Conservation (phyloP, 768 basidiomycete species). For the Boletus sensibilis region DNA sequence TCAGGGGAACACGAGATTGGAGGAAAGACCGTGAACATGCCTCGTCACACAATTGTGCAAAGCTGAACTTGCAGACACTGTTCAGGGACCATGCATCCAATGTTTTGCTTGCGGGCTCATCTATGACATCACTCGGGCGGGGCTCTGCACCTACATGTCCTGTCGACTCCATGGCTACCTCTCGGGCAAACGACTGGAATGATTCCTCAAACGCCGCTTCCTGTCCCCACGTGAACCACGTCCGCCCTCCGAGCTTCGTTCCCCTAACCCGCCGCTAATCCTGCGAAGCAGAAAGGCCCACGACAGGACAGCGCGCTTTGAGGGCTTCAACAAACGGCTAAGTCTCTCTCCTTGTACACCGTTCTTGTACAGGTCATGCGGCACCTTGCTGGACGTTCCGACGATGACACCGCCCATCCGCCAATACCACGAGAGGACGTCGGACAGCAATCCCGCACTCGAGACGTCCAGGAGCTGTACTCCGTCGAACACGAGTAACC, state of each 20-base stretch:
- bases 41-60: slow-evolving; percentile 40
- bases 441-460: slow-evolving; percentile 48
- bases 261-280: slow-evolving; percentile 42
- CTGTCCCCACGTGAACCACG: neutral
- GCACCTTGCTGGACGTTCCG: slow-evolving; percentile 49
- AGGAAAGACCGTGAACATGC: slow-evolving; percentile 2
- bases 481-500: slow-evolving; percentile 54
- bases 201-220: neutral
- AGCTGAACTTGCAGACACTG: neutral
- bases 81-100: neutral
- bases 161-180: neutral
- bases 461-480: slow-evolving; percentile 57
- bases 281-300: slow-evolving; percentile 15
- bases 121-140: no score
- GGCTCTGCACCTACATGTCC: neutral
- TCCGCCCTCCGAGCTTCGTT: neutral
- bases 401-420: slow-evolving; percentile 53
- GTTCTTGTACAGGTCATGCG: slow-evolving; percentile 55
- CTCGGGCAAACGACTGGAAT: neutral
- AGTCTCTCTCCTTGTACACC: slow-evolving; percentile 47
- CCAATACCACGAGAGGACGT: slow-evolving; percentile 63
- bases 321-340: neutral
- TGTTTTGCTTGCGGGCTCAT: neutral
- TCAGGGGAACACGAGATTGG: neutral
- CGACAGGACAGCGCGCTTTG: slow-evolving; percentile 45